These are phyloP conservation scores for Vararia minispora DNA, from an alignment of 768 basidiomycete genomes.

Conservation along the genomic window DNA sequence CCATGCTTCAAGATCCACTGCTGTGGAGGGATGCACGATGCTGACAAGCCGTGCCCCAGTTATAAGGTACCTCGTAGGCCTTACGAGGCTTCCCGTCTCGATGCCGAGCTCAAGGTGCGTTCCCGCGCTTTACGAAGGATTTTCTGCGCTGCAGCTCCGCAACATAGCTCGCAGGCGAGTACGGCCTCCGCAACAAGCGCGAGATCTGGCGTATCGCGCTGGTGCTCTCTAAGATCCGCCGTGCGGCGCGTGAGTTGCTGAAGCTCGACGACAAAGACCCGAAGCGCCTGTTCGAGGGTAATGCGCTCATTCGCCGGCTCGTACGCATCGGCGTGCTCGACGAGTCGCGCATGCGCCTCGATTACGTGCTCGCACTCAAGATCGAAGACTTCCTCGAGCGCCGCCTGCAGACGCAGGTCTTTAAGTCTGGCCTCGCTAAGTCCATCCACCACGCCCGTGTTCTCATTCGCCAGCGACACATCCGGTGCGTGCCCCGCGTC, in stretches of 20 bases:
- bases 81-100: slow-evolving; percentile 96
- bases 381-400: slow-evolving; percentile 99
- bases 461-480: slow-evolving; percentile 96
- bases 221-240: slow-evolving; percentile 98
- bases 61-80: slow-evolving; percentile 99
- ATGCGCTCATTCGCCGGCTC: slow-evolving; percentile 90
- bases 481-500: slow-evolving; percentile 51
- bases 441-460: slow-evolving; percentile 97
- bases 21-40: slow-evolving; percentile 51
- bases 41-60: slow-evolving; percentile 71
- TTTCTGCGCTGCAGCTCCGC: not conserved
- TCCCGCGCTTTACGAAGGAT: not conserved
- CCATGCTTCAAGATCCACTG: slow-evolving; percentile 53
- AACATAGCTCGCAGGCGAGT: slow-evolving; percentile 94
- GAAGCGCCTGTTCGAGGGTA: slow-evolving; percentile 99
- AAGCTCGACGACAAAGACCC: slow-evolving; percentile 99
- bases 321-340: slow-evolving; percentile 99
- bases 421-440: slow-evolving; percentile 98
- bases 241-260: slow-evolving; percentile 99
- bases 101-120: slow-evolving; percentile 93
- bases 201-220: slow-evolving; percentile 99
- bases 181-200: slow-evolving; percentile 99
- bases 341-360: slow-evolving; percentile 97
- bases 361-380: slow-evolving; percentile 99
- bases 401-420: slow-evolving; percentile 97